Base-by-base conservation (phyloP, 495 filamentous ascomycete species). In the Talaromyces proteolyticus region DNA sequence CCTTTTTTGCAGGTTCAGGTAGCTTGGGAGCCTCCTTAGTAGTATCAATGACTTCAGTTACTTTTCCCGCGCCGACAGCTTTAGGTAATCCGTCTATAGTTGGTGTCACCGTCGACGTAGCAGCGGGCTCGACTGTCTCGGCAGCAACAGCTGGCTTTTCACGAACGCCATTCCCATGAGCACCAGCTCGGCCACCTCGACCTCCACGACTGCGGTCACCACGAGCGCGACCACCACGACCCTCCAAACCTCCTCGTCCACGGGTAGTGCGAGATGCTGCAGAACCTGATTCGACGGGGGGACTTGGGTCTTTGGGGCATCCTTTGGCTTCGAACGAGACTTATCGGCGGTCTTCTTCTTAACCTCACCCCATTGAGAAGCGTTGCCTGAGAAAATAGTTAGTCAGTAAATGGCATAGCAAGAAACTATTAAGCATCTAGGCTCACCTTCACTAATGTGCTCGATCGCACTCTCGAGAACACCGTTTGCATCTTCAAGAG, bases 291-390 rank as follows among this genome's bases (percentile, higher is more conserved):
- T 72, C 74, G 16, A 76, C 72, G 47, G n/a, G n/a, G 80, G 74
- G 45, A 71, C 74, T 57, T 77, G 67, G 12, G 73, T 59, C 29
- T 51, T 54, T 29, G 55, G 48, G 40, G 76, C 62, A 49, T 93
- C 87, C 73, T 95, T 91, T 51, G 78, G 70, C 77, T 96, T 99
- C 45, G 92, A 80, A 54, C 84, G 85, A 57, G 81, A 77, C 54
- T 88, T 77, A 62, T 93, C 88, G 68, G 90, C 88, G 62, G 84
- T 86, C 66, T 85, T 85, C 78, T 95, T 95, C 71, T 92, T 89
- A 61, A 97, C 91, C 69, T 96, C 90, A 53, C 85, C 88, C 87
- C 94, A 99, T 75, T 92, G 90, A 53, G 90, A 82, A 57, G 95
- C 86, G 49, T 84, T 84, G 55, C 92, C 92, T 96, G 60, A 23